Percentiles rank a stretch among this genome's conserved stretches.
These are phyloP conservation scores for Annulohypoxylon truncatum DNA, from an alignment of 2,329 filamentous ascomycete genomes.

Conservation along the genomic window DNA sequence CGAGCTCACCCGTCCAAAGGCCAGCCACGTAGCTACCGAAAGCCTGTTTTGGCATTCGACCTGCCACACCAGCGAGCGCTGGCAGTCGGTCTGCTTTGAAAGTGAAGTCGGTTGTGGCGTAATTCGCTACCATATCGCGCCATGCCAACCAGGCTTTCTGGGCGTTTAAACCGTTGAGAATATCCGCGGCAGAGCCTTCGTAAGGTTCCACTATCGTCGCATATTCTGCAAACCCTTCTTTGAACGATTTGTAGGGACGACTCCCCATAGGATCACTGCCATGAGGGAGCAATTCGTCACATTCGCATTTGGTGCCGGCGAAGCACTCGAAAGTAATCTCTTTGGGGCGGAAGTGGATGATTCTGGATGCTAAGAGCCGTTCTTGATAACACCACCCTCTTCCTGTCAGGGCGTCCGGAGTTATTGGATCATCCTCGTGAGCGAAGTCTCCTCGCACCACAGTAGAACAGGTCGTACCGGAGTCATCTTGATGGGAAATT, in stretches of 20 bases:
- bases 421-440: neutral
- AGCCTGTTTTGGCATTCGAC: neutral
- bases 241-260: neutral
- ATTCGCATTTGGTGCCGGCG: neutral
- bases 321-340: constrained; percentile 2
- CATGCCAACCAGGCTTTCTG: neutral
- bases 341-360: neutral
- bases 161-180: neutral
- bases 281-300: neutral
- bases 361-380: neutral
- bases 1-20: constrained; percentile 1
- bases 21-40: neutral
- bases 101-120: neutral
- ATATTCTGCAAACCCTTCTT: neutral
- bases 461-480: neutral
- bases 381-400: constrained; percentile 5
- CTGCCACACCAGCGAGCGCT: neutral
- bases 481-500: neutral
- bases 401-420: neutral
- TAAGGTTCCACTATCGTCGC: neutral
- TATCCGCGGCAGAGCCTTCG: neutral
- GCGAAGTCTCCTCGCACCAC: neutral
- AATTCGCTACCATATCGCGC: neutral
- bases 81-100: neutral
- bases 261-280: neutral